Evolutionary conservation across 2,329 filamentous ascomycete genomes (phyloP), one percentile per base, ranked within the genome.

Genomic region (Pyrenophora teres): DNA sequence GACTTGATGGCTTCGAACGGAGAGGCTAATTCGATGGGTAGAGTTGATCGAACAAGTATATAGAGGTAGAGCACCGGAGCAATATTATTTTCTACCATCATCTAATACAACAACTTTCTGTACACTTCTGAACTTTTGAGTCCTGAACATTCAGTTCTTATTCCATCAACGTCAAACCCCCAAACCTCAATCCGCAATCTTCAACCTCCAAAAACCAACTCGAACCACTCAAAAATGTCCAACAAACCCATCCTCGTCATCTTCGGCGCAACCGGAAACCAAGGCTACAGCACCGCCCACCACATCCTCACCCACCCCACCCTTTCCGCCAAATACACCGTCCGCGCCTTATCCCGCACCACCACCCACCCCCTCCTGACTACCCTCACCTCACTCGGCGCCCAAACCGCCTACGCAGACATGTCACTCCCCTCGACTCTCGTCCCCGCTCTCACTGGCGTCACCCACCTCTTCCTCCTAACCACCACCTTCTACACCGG

Each of bases 291-390:
- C 7, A 76, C 86, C 39, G 78, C 83, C 43, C 67, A 73, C 27
- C 61, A 65, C 33, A 65, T 82, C 15, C 73, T 80, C 9, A 56
- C 64, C 19, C 71, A 75, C 61, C 68, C 79, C 0, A 72, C 81
- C 1, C 65, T 72, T 9, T 64, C 64, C 8, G 15, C 53, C 4
- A 75, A 73, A n/a, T 71, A 76, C 38, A 65, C 72, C 4, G 72
- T 87, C 33, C 81, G 83, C 25, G 84, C 76, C 40, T 74, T 87
- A 16, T 84, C 83, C 2, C 80, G 84, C 40, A 74, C 83, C 51
- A 54, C 71, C 2, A 65, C 68, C 10, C 78, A 76, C 40, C 59
- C 77, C 0, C 73, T 72, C 1, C 76, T 82, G 12, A 75, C 79
- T 62, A 68, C 70, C 2, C 75, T 86, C 3, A 48, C 69, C 0